These are phyloP conservation scores for Candida yuanshanica DNA, from an alignment of 805 yeast genomes.

Conservation along the genomic window DNA sequence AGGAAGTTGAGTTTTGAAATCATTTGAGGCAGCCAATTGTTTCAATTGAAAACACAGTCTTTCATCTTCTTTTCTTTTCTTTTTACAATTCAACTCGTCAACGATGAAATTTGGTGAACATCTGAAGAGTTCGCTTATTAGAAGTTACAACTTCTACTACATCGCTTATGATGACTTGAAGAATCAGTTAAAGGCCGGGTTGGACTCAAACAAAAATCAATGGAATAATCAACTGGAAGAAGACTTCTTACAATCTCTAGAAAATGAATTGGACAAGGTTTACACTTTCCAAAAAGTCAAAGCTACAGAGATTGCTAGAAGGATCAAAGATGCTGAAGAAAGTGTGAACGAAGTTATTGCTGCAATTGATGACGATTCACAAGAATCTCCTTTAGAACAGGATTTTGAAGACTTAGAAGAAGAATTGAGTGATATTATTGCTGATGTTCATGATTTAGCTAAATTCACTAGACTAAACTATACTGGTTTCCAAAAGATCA, in stretches of 20 bases:
- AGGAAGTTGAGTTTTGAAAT: too few relatives aligned
- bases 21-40: neutral
- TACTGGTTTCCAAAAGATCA: conserved; percentile 94
- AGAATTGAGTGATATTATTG: conserved; percentile 80
- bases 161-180: conserved; percentile 89
- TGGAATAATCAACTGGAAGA: conserved; percentile 85
- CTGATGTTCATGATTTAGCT: conserved; percentile 95
- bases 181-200: conserved; percentile 65
- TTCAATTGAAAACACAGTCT: neutral
- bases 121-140: conserved; percentile 79
- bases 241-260: conserved; percentile 65
- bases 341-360: conserved; percentile 64
- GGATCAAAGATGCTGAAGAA: conserved; percentile 77
- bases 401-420: conserved; percentile 72
- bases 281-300: conserved; percentile 87
- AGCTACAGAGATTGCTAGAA: conserved; percentile 75
- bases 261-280: conserved; percentile 86
- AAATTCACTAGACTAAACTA: conserved; percentile 90
- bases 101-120: conserved; percentile 95
- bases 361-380: conserved; percentile 38
- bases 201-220: conserved; percentile 44
- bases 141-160: conserved; percentile 87
- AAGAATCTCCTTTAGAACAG: conserved; percentile 47
- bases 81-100: neutral
- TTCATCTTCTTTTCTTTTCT: neutral